Evolutionary conservation across 176 grass and related monocot genomes (phyloP).

Genomic region (Zizania latifolia): DNA sequence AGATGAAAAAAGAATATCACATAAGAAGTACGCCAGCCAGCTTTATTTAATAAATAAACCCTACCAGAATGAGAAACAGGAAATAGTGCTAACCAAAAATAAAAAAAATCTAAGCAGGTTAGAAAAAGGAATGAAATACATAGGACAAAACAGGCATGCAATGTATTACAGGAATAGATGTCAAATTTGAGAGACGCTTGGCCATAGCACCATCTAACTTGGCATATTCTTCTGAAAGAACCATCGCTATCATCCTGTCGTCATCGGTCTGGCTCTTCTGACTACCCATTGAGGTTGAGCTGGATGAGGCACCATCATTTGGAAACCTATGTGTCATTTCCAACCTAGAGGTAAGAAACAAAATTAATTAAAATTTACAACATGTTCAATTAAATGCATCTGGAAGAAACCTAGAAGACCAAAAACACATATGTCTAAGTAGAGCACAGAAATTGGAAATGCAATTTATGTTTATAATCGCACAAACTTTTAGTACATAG

Average conservation of each 20-base stretch:
- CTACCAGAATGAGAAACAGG: neutral
- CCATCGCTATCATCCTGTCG: slow-evolving; percentile 91
- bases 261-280: slow-evolving; percentile 58
- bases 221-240: slow-evolving; percentile 94
- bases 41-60: slow-evolving; percentile 5
- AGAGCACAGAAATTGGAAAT: neutral
- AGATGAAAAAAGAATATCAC: slow-evolving; percentile 18
- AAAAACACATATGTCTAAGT: neutral
- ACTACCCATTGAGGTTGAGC: slow-evolving; percentile 58
- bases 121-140: slow-evolving; percentile 5
- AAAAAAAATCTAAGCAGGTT: neutral
- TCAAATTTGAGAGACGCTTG: slow-evolving; percentile 77
- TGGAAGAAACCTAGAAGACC: neutral
- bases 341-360: slow-evolving; percentile 11
- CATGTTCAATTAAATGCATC: neutral
- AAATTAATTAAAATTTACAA: neutral
- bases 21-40: neutral
- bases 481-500: neutral
- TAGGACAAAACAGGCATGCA: neutral
- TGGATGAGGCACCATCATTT: slow-evolving; percentile 68
- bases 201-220: slow-evolving; percentile 87
- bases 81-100: neutral
- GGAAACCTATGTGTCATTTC: slow-evolving; percentile 47
- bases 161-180: slow-evolving; percentile 79
- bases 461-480: neutral